These are phyloP conservation scores for Neurospora discreta DNA, from an alignment of 495 filamentous ascomycete genomes.

Conservation along the genomic window DNA sequence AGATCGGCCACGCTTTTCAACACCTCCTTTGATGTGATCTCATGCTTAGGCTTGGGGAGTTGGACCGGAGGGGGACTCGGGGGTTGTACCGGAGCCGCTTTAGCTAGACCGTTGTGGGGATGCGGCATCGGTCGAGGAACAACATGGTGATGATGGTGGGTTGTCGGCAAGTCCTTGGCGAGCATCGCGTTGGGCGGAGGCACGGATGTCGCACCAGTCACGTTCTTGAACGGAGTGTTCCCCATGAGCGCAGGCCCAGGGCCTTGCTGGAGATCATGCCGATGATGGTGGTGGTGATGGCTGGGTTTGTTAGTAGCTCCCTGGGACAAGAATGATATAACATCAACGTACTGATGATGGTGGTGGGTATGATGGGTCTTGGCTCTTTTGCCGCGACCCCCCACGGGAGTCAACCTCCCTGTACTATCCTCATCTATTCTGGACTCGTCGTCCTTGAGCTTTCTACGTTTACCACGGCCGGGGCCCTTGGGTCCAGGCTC, in stretches of 20 bases:
- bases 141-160: conserved; percentile 26
- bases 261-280: conserved; percentile 55
- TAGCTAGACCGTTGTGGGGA: conserved; percentile 12
- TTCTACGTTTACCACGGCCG: conserved; percentile 46
- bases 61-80: conserved; percentile 26
- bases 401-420: conserved; percentile 38
- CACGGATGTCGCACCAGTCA: conserved; percentile 40
- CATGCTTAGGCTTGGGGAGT: conserved; percentile 43
- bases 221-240: conserved; percentile 27
- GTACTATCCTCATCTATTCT: conserved; percentile 50
- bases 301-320: conserved; percentile 25
- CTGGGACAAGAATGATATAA: conserved; percentile 8
- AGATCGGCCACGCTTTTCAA: conserved; percentile 56
- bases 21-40: conserved; percentile 54
- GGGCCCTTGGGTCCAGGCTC: conserved; percentile 19
- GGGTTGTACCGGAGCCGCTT: conserved; percentile 28
- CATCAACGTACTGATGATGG: conserved; percentile 45
- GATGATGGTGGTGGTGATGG: conserved; percentile 68
- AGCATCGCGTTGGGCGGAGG: conserved; percentile 39
- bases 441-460: conserved; percentile 47
- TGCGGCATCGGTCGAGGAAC: conserved; percentile 15
- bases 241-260: conserved; percentile 32
- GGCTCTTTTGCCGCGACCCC: conserved; percentile 44
- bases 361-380: conserved; percentile 51
- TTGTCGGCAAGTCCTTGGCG: conserved; percentile 36